These are phyloP conservation scores for Metschnikowia peoriensis DNA, from an alignment of 805 yeast genomes.

Conservation along the genomic window DNA sequence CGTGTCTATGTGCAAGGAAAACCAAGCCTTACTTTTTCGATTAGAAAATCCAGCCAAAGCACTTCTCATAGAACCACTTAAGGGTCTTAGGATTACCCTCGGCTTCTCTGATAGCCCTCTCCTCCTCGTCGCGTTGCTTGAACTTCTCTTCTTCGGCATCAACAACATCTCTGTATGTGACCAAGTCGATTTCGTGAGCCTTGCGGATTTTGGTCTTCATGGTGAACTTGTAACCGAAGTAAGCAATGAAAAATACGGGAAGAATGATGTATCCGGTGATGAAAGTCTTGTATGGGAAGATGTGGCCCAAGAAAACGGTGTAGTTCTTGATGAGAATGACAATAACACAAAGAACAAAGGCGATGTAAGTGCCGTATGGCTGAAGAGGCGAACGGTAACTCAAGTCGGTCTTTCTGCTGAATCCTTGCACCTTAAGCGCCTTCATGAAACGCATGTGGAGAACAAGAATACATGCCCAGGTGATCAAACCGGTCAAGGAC, in stretches of 20 bases:
- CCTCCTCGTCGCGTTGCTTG: conserved; percentile 33
- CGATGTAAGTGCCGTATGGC: conserved; percentile 64
- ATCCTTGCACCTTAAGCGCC: conserved; percentile 68
- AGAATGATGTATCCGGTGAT: conserved; percentile 78
- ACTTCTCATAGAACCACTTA: conserved; percentile 49
- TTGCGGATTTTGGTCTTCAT: conserved; percentile 47
- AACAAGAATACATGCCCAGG: conserved; percentile 70
- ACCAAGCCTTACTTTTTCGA: background rate
- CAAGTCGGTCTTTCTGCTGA: conserved; percentile 49
- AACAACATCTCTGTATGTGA: conserved; percentile 52
- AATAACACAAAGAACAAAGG: conserved; percentile 51
- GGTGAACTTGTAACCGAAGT: conserved; percentile 58
- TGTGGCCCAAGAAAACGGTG: conserved; percentile 61
- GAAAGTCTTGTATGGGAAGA: conserved; percentile 53
- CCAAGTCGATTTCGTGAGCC: conserved; percentile 61
- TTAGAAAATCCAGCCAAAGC: conserved; percentile 50
- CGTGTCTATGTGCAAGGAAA: background rate
- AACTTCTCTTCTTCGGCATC: conserved; percentile 51
- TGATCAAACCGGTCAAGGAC: conserved; percentile 69
- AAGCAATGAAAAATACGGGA: conserved; percentile 57
- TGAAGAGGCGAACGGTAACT: conserved; percentile 65
- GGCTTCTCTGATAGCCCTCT: conserved; percentile 36
- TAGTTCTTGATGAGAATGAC: conserved; percentile 62
- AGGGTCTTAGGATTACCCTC: conserved; percentile 42
- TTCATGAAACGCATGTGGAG: conserved; percentile 65